Evolutionary conservation across 23 red algal species (phyloP).

Genomic region (Agarophyton chilense): DNA sequence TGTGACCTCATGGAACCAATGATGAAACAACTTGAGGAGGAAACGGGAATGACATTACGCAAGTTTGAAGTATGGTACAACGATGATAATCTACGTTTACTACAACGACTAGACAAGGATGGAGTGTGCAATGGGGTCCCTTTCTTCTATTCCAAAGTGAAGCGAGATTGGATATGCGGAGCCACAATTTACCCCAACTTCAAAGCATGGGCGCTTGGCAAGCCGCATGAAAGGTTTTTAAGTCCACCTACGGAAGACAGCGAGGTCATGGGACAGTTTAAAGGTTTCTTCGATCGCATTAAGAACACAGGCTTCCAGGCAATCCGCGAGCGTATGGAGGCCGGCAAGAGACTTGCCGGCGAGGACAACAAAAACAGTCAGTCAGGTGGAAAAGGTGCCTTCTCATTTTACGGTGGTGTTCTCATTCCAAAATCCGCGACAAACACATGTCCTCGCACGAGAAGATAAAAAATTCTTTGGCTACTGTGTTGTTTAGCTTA

Average conservation of each 20-base stretch:
- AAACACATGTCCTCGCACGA: constrained; percentile 33
- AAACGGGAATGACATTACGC: constrained; percentile 81
- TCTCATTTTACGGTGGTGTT: constrained; percentile 53
- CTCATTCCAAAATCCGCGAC: constrained; percentile 42
- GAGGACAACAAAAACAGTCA: constrained; percentile 39
- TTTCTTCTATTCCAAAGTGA: constrained; percentile 97
- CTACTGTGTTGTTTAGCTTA: background rate
- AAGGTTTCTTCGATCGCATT: constrained; percentile 61
- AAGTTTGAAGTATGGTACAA: constrained; percentile 98
- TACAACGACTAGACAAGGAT: constrained; percentile 90
- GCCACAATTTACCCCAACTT: constrained; percentile 98
- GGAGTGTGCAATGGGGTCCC: constrained; percentile 94
- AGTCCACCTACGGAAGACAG: constrained; percentile 85
- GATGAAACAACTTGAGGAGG: constrained; percentile 88
- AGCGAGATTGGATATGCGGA: constrained; percentile 95
- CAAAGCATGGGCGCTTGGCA: constrained; percentile 83
- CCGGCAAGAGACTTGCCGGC: constrained; percentile 59
- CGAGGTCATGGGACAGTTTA: constrained; percentile 73
- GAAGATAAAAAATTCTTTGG: constrained; percentile 7
- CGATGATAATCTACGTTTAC: constrained; percentile 87
- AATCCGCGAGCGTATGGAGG: constrained; percentile 58
- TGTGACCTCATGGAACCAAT: constrained; percentile 98
- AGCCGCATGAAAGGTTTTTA: constrained; percentile 87
- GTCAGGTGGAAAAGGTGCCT: constrained; percentile 31
- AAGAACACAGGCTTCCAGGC: constrained; percentile 59